Evolutionary conservation across 129 eudicot genomes (phyloP).

Genomic region (Artemisia annua): DNA sequence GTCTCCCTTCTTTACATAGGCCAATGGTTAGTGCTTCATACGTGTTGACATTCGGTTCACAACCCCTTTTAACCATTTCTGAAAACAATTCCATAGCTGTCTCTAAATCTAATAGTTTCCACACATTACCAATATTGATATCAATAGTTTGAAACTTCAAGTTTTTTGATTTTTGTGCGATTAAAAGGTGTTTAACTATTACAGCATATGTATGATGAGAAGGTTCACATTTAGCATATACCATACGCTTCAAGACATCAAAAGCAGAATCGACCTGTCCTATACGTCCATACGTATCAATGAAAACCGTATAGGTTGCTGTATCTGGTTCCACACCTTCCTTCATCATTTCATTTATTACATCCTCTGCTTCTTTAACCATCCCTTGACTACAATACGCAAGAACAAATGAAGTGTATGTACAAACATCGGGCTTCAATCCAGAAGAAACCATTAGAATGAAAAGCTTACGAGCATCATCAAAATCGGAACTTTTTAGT

Average conservation of each 20-base stretch:
- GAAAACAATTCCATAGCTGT: constrained; percentile 48
- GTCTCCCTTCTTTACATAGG: constrained; percentile 65
- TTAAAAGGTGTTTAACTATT: constrained; percentile 57
- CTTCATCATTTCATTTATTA: constrained; percentile 55
- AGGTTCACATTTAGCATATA: constrained; percentile 62
- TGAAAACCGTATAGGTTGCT: constrained; percentile 63
- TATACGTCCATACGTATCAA: constrained; percentile 69
- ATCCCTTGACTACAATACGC: constrained; percentile 71
- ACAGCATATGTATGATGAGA: constrained; percentile 73
- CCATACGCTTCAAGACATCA: constrained; percentile 60
- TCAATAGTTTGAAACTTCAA: constrained; percentile 16
- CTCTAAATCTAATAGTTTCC: constrained; percentile 71
- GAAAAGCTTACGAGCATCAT: constrained; percentile 47
- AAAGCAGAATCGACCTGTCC: constrained; percentile 53
- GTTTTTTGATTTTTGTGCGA: constrained; percentile 28
- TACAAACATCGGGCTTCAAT: constrained; percentile 69
- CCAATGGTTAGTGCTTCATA: constrained; percentile 54
- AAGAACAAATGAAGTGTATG: constrained; percentile 66
- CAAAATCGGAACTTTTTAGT: constrained; percentile 57
- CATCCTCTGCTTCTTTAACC: constrained; percentile 63
- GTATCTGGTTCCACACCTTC: constrained; percentile 59
- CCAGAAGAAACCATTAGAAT: constrained; percentile 48
- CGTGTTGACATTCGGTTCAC: constrained; percentile 48
- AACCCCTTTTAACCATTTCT: constrained; percentile 61
- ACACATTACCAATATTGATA: constrained; percentile 55